Evolutionary conservation across 441 rosid species (phyloP), one percentile per base, ranked within the genome.

Genomic region (Lepidium campestre): DNA sequence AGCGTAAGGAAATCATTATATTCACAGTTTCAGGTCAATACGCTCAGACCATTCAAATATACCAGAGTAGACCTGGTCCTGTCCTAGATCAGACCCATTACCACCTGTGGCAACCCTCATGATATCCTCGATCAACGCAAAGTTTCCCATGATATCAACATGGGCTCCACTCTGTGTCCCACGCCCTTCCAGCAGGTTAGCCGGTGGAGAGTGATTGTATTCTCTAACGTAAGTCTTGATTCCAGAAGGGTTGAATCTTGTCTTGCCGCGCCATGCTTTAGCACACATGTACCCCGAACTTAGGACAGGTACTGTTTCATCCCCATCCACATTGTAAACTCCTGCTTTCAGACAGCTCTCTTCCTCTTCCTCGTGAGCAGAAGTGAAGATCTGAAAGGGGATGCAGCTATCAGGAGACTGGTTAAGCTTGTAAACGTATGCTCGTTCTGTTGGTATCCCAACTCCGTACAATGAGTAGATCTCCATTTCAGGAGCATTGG

Each of bases 91-190:
- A 14, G 84, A 82, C 42, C 98, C 99, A 0, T 83, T 79, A 15
- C 85, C 97, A 19, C 99, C 99, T 0, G 96, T 80, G 10, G 99
- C 99, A n/a, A 95, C 77, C 75, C 97, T 83, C 78, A 91, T 79
- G 32, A 92, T 49, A 68, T 95, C 98, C 69, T 95, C 98, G 1
- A 91, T 92, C 67, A 95, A 68, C 5, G 88, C 98, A 71, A 95
- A 91, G 73, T 95, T 95, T 34, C 99, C 99, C 99, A 95, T 86
- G 52, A 95, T 88, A 70, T 95, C 98, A 5, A 91, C 97, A 72
- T 95, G 98, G 1, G 86, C 82, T 4, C 96, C 98, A 34, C 99
- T 95, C 68, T 79, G 97, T 1, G 91, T 91, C 55, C 98, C 99
- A 0, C 98, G 84, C 2, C 98, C 98, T 73, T 95, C 97, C 6